Evolutionary conservation across 164 flowering plant genomes (phyloP), one percentile per base, ranked within the genome.

Genomic region (Houttuynia cordata): DNA sequence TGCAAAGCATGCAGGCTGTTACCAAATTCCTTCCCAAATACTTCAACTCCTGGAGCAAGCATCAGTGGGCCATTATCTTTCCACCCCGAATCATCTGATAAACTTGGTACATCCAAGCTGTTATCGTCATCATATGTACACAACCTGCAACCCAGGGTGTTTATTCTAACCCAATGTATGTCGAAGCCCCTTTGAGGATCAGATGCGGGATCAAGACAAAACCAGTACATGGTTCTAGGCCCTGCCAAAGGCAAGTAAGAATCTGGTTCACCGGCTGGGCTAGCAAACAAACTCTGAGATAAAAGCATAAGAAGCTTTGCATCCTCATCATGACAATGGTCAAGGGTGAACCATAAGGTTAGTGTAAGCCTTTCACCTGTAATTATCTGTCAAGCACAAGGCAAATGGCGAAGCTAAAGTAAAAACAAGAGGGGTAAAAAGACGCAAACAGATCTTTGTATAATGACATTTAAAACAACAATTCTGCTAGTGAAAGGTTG

Each of bases 191-290:
- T 56, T 56, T 73, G 69, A 37, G 64, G 47, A 54, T 64, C 24
- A 56, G 78, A 68, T 62, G 67, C 67, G 12, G 55, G 30, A 15
- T 79, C 75, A 8, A 81, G 75, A 61, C 88, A 76, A 81, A 81
- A 87, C 97, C 96, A 89, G 74, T 89, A 93, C 98, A 93, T 93
- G 65, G 74, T 80, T 68, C 68, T 74, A 21, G 98, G 75, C 65
- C 92, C 94, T 1, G 88, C 84, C 24, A 71, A 58, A 60, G 97
- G 97, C 20, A 85, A 62, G 64, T 51, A 70, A 18, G 74, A 70
- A 59, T 51, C 63, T 53, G 73, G 72, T 24, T 64, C 63, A 8
- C 58, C 61, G 14, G 61, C 62, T 24, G 53, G 49, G 25, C 53
- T 24, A 63, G 24, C 54, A 37, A 69, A 59, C 1, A 56, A 51